These are phyloP conservation scores for Colletotrichum paranaense DNA, from an alignment of 2,329 filamentous ascomycete genomes.

Conservation along the genomic window DNA sequence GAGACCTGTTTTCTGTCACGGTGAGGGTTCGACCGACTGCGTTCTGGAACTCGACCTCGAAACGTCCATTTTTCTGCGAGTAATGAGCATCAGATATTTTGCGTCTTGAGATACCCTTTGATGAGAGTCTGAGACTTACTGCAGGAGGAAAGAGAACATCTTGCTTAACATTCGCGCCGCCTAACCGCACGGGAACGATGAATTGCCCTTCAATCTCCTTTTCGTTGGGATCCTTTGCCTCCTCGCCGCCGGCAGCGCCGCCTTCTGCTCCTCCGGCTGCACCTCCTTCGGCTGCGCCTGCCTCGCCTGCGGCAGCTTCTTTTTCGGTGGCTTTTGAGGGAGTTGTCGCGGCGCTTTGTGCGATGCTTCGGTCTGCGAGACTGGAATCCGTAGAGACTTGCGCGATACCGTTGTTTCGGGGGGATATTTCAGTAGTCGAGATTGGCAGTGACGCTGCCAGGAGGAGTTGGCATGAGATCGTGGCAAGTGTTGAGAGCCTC, in stretches of 20 bases:
- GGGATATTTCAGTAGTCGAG: neutral
- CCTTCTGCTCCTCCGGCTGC: constrained; percentile 17
- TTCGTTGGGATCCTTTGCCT: constrained; percentile 39
- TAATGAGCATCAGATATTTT: neutral
- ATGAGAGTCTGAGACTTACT: constrained; percentile 39
- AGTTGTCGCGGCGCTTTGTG: neutral
- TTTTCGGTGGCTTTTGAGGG: no score
- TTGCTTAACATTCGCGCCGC: constrained; percentile 46
- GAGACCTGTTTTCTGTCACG: constrained; percentile 50
- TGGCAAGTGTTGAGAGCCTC: constrained; percentile 5
- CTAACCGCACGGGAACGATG: constrained; percentile 42
- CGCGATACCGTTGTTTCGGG: neutral
- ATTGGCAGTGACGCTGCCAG: constrained; percentile 7
- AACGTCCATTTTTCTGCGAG: constrained; percentile 42
- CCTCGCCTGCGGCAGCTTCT: neutral
- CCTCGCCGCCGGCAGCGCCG: constrained; percentile 18
- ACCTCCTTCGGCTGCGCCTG: neutral
- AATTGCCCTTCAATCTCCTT: constrained; percentile 46
- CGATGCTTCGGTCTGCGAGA: neutral
- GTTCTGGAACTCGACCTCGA: constrained; percentile 55
- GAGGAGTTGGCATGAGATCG: constrained; percentile 2
- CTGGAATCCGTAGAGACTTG: neutral
- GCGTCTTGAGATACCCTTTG: no score
- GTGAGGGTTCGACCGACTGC: constrained; percentile 45
- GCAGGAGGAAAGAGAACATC: constrained; percentile 47